These are phyloP conservation scores for Coprinopsis sp. DNA, from an alignment of 768 basidiomycete species.

Conservation along the genomic window DNA sequence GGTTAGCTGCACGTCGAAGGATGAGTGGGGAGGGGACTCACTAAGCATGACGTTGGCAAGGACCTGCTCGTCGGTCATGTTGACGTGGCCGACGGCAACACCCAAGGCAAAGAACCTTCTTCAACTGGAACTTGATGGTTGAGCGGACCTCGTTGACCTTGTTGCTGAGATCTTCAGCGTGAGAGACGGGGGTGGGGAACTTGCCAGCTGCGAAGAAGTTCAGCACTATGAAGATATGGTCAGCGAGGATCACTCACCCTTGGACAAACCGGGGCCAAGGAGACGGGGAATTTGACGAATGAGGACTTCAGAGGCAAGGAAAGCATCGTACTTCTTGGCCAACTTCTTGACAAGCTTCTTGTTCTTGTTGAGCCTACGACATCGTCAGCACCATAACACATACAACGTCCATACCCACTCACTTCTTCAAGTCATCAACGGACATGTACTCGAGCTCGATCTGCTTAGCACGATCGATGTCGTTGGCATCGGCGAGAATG, in stretches of 20 bases:
- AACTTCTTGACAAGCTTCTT: conserved; percentile 99
- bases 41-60: conserved; percentile 97
- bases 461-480: conserved; percentile 98
- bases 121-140: conserved; percentile 99
- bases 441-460: conserved; percentile 99
- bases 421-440: conserved; percentile 99
- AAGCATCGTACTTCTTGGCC: conserved; percentile 99
- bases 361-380: conserved; percentile 92
- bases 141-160: conserved; percentile 95
- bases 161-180: conserved; percentile 82
- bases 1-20: conserved; percentile 5
- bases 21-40: conserved; percentile 31
- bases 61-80: conserved; percentile 98
- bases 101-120: conserved; percentile 99
- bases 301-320: conserved; percentile 93
- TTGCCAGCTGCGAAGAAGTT: conserved; percentile 70
- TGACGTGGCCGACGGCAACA: conserved; percentile 95
- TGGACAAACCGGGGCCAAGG: conserved; percentile 98
- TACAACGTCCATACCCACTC: conserved; percentile 18
- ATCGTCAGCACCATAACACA: background rate
- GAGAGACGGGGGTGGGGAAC: conserved; percentile 96
- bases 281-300: conserved; percentile 99
- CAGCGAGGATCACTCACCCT: conserved; percentile 51
- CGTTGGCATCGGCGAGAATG: conserved; percentile 98
- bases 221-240: background rate